Evolutionary conservation across 2,329 filamentous ascomycete species (phyloP), one percentile per base, ranked within the genome.

Genomic region (Aphanoascus verrucosus): DNA sequence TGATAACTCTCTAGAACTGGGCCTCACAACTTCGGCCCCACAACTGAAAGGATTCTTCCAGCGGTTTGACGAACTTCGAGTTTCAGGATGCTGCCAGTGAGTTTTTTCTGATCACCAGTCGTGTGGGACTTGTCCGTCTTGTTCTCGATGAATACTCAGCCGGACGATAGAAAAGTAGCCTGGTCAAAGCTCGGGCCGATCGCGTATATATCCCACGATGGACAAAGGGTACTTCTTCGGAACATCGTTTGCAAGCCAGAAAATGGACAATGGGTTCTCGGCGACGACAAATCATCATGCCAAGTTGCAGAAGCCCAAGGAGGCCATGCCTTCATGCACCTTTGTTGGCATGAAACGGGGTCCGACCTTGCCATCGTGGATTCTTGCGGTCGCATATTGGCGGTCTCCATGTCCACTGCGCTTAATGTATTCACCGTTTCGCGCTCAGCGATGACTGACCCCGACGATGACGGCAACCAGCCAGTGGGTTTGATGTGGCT

Each of bases 131-230:
- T 14, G 5, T 5, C 19, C 1, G 12, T 7, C 17, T 37, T 11
- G 17, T 45, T 37, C 43, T 38, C 5, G 34, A 4, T 45, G 5
- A 35, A 44, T 19, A 11, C 35, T 56, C 19, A 51, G 28, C n/a
- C 7, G 17, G 28, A n/a, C 1, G 46, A 43, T 61, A 94, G 89
- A 65, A 82, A 81, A 59, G 79, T 96, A 52, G 83, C 86, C 31
- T 97, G 91, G 90, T 95, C 91, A 9, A 89, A 84, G 62, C 80
- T 82, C 56, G 91, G 91, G 42, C 88, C 84, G 56, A 87, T 97
- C 60, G 90, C 90, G 28, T 85, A 84, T 52, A 85, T 97, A 59
- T 80, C 83, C 17, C 72, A 80, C 14, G 85, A 90, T 68, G 85
- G 86, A 28, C 77, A 78, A 46, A 77, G 76, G 12, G 73, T 96